Conservation (phyloP, 1,139 yeast species). For the Saccharomyces hybrid region DNA sequence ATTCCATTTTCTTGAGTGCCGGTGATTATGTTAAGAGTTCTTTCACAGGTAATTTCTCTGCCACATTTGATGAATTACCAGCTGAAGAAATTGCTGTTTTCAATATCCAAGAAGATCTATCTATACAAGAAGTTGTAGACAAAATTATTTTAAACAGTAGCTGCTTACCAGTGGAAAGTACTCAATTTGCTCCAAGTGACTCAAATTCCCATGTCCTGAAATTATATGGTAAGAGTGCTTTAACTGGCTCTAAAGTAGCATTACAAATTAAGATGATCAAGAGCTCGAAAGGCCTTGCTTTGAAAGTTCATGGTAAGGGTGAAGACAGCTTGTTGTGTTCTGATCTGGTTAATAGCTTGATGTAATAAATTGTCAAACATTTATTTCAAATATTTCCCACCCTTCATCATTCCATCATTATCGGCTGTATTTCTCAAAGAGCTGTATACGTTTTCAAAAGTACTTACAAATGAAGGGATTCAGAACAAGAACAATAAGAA, state of each 20-base stretch:
- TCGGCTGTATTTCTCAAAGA: background rate
- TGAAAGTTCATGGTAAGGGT: constrained; percentile 67
- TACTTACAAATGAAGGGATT: background rate
- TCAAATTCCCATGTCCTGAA: constrained; percentile 64
- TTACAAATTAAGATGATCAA: constrained; percentile 65
- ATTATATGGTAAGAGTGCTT: constrained; percentile 71
- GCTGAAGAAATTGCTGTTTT: constrained; percentile 55
- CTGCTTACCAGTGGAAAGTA: constrained; percentile 64
- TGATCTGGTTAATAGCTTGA: constrained; percentile 41
- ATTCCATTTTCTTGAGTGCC: constrained; percentile 64
- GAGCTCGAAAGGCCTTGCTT: constrained; percentile 66
- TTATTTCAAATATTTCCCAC: background rate
- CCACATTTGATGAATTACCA: constrained; percentile 66
- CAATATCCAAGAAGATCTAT: constrained; percentile 40
- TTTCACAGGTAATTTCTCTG: constrained; percentile 69
- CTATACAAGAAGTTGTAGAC: constrained; percentile 46
- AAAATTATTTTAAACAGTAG: constrained; percentile 47
- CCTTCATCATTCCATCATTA: background rate
- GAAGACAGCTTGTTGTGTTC: constrained; percentile 47
- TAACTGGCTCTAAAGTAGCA: constrained; percentile 62
- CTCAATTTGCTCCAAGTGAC: constrained; percentile 58
- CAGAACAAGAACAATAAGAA: background rate
- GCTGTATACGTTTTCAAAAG: no score
- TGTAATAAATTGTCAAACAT: constrained; percentile 11
- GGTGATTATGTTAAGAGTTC: constrained; percentile 82